Evolutionary conservation across 2,329 filamentous ascomycete genomes (phyloP).

Genomic region (Botrytis aclada): DNA sequence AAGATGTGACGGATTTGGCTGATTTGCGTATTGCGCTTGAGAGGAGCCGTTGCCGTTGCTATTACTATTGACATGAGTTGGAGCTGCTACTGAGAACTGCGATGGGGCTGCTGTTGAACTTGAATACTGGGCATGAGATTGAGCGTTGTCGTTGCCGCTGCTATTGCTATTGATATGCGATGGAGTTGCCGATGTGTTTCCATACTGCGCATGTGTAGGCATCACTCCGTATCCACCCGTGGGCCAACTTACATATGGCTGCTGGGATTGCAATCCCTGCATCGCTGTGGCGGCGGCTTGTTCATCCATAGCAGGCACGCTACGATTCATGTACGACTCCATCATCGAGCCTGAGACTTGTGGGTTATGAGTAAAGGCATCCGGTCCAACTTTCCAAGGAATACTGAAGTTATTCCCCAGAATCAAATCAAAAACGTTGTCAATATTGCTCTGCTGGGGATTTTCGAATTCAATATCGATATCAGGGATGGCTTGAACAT

Average conservation of each 20-base stretch:
- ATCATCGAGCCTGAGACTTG: constrained; percentile 4
- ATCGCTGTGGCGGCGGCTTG: neutral
- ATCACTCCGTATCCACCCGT: constrained; percentile 1
- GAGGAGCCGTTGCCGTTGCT: too few species aligned
- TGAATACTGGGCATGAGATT: neutral
- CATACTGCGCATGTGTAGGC: neutral
- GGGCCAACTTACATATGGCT: constrained; percentile 2
- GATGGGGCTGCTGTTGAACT: neutral
- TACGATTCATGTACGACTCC: neutral
- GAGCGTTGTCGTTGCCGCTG: neutral
- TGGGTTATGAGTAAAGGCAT: neutral
- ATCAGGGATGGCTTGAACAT: neutral
- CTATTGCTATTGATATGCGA: neutral
- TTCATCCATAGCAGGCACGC: neutral
- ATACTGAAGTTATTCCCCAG: neutral
- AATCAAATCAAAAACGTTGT: constrained; percentile 8
- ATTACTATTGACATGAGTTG: neutral
- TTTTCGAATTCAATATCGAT: constrained; percentile 12
- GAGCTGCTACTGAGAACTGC: neutral
- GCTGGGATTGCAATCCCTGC: neutral
- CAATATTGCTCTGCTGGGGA: neutral
- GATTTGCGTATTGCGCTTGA: neutral
- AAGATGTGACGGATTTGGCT: neutral
- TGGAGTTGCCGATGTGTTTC: neutral
- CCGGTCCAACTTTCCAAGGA: constrained; percentile 5